Evolutionary conservation across 2,329 filamentous ascomycete species (phyloP).

Genomic region (Claviceps sp.): DNA sequence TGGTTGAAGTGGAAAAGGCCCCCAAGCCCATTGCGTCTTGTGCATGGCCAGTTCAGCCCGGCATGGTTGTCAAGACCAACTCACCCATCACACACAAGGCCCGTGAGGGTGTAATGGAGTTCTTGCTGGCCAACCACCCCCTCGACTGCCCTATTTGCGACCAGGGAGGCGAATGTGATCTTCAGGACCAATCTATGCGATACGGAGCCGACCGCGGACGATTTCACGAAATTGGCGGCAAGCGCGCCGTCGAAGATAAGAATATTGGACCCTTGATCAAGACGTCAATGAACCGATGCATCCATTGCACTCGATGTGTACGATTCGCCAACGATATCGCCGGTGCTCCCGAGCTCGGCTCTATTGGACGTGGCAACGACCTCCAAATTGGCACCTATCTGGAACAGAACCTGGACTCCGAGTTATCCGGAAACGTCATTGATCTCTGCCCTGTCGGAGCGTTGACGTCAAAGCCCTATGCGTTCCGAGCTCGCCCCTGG

Average conservation of each 20-base stretch:
- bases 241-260: constrained; percentile 98
- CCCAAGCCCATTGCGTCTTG: constrained; percentile 97
- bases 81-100: constrained; percentile 95
- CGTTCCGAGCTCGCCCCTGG: constrained; percentile 93
- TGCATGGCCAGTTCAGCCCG: constrained; percentile 95
- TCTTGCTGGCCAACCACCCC: constrained; percentile 89
- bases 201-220: constrained; percentile 92
- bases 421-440: constrained; percentile 94
- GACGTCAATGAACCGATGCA: constrained; percentile 99
- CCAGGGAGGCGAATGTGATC: constrained; percentile 96
- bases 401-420: constrained; percentile 83
- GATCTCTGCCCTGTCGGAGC: constrained; percentile 96
- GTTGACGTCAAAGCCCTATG: constrained; percentile 92
- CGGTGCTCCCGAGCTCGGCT: constrained; percentile 88
- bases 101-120: constrained; percentile 98
- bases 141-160: constrained; percentile 96
- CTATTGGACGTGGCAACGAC: constrained; percentile 88
- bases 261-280: constrained; percentile 97
- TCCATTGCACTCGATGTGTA: constrained; percentile 96
- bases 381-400: constrained; percentile 97
- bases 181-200: constrained; percentile 98
- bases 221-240: constrained; percentile 91
- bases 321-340: constrained; percentile 97
- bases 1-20: constrained; percentile 92
- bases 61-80: constrained; percentile 98